Conservation (phyloP, 306 rosid species). For the Glycine soja region DNA sequence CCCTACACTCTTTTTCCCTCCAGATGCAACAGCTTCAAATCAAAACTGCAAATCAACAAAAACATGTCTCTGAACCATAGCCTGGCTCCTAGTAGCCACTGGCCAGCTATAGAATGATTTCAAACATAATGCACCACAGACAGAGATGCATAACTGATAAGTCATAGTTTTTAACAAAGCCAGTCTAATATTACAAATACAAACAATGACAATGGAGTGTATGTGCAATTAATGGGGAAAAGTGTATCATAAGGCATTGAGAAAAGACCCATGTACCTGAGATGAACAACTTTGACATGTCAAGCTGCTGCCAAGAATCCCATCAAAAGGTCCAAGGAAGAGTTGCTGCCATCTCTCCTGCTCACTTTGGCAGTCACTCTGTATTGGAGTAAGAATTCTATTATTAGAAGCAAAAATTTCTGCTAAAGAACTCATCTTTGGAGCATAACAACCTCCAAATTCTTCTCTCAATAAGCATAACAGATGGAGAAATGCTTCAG, state of each 20-base stretch:
- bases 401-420: slow-evolving; percentile 66
- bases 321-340: slow-evolving; percentile 92
- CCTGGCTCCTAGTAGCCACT: slow-evolving; percentile 27
- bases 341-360: slow-evolving; percentile 76
- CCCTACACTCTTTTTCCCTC: slow-evolving; percentile 23
- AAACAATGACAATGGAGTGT: background rate
- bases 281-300: slow-evolving; percentile 89
- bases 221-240: background rate
- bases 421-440: slow-evolving; percentile 66
- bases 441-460: slow-evolving; percentile 66
- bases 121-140: slow-evolving; percentile 30
- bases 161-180: background rate
- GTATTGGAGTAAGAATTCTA: slow-evolving; percentile 68
- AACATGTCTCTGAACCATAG: slow-evolving; percentile 16
- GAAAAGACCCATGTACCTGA: slow-evolving; percentile 62
- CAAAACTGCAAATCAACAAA: slow-evolving; percentile 30
- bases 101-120: slow-evolving; percentile 31
- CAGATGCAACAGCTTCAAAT: slow-evolving; percentile 41
- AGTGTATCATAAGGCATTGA: slow-evolving; percentile 15
- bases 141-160: slow-evolving; percentile 29
- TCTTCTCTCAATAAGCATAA: slow-evolving; percentile 84
- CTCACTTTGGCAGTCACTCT: slow-evolving; percentile 57
- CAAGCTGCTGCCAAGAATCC: slow-evolving; percentile 86
- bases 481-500: slow-evolving; percentile 92
- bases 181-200: background rate